phyloP scores from a whole-genome alignment of 2,329 filamentous ascomycete genomes.

The Exophiala xenobiotica region DNA sequence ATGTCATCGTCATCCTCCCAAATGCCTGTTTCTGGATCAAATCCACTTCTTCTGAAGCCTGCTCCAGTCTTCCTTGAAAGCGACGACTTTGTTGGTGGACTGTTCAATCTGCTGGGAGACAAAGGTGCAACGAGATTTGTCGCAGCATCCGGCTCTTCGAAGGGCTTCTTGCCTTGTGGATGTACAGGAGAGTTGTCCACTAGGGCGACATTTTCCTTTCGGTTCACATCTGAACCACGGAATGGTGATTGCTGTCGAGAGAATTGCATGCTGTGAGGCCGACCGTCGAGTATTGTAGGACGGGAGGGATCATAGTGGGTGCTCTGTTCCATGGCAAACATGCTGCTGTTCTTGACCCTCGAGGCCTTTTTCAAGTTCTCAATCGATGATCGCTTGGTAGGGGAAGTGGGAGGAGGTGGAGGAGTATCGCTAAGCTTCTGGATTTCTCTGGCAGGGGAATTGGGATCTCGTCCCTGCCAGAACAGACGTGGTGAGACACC shows the following conservation, averaged over 20 bases:
- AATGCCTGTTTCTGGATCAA: constrained; percentile 66
- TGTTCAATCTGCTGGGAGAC: constrained; percentile 66
- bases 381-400: constrained; percentile 82
- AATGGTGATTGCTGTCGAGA: constrained; percentile 15
- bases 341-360: constrained; percentile 96
- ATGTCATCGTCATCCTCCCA: constrained; percentile 67
- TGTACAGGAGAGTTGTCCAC: constrained; percentile 37
- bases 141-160: constrained; percentile 23
- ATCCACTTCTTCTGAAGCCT: constrained; percentile 44
- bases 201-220: constrained; percentile 48
- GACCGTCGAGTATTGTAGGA: constrained; percentile 70
- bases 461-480: constrained; percentile 77
- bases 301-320: constrained; percentile 85
- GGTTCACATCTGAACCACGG: constrained; percentile 44
- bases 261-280: constrained; percentile 50
- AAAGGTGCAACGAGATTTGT: constrained; percentile 36
- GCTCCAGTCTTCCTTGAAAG: constrained; percentile 65
- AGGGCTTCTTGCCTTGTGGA: constrained; percentile 43
- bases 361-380: constrained; percentile 94
- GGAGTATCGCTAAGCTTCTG: constrained; percentile 57
- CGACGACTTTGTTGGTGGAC: constrained; percentile 86
- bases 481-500: constrained; percentile 75
- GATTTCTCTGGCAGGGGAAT: constrained; percentile 73
- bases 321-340: constrained; percentile 89
- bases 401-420: constrained; percentile 60